A percentile compares a stretch with the other conserved stretches of the same genome.
phyloP scores from a whole-genome alignment of 2,329 filamentous ascomycete species.

The Metarhizium anisopliae region DNA sequence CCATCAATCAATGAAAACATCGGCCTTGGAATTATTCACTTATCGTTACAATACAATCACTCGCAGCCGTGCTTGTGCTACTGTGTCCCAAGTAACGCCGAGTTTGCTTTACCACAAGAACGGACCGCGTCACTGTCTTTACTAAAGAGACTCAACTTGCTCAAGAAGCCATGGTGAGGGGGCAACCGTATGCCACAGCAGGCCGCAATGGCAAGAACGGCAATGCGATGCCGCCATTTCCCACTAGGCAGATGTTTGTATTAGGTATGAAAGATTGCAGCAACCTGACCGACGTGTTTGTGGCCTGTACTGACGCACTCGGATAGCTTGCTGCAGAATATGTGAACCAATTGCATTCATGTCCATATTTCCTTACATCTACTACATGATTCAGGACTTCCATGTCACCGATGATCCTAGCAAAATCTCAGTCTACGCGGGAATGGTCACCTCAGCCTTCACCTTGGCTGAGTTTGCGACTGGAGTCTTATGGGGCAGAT shows the following conservation, averaged over 20 bases:
- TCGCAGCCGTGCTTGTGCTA: neutral
- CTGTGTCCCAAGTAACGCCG: neutral
- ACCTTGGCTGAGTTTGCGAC: conserved; percentile 93
- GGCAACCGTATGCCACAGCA: conserved; percentile 14
- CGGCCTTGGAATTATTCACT: neutral
- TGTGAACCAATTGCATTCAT: conserved; percentile 99
- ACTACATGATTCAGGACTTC: conserved; percentile 94
- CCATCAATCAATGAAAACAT: neutral
- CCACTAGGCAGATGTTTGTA: conserved; percentile 40
- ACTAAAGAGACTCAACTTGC: neutral
- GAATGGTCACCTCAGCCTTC: conserved; percentile 93
- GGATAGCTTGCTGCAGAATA: conserved; percentile 77
- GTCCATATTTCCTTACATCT: conserved; percentile 98
- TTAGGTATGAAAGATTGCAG: conserved; percentile 31
- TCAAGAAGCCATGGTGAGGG: conserved; percentile 16
- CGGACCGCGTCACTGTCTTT: neutral
- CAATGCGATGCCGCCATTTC: conserved; percentile 24
- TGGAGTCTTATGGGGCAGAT: conserved; percentile 82
- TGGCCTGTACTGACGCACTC: neutral
- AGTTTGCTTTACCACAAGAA: neutral
- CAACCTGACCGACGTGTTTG: neutral
- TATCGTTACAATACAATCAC: neutral
- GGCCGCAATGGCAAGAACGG: conserved; percentile 14
- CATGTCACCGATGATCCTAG: conserved; percentile 68
- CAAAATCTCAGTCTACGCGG: conserved; percentile 84